Conservation (phyloP, 805 yeast genomes). For the Ogataea ganodermae region DNA sequence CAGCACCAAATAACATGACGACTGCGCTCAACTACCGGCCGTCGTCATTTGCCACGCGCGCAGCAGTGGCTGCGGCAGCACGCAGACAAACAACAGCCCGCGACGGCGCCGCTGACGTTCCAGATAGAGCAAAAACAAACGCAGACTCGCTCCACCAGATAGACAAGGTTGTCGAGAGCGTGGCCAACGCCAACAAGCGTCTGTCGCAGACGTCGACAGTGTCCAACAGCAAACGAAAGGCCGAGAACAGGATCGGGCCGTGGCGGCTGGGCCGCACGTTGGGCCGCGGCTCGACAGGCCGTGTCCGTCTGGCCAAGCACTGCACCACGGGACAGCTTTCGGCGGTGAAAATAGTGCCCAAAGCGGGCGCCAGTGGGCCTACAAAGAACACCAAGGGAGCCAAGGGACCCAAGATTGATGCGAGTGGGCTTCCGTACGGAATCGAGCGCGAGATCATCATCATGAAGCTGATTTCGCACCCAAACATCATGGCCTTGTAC, state of each 20-base stretch:
- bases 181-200: slow-evolving; percentile 39
- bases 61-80: slow-evolving; percentile 26
- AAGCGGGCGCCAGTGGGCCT: slow-evolving; percentile 37
- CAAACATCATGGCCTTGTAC: slow-evolving; percentile 88
- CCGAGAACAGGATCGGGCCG: slow-evolving; percentile 63
- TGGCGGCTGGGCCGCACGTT: slow-evolving; percentile 79
- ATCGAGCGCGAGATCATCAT: slow-evolving; percentile 96
- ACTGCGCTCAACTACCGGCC: slow-evolving; percentile 16
- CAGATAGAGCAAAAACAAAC: background rate
- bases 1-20: slow-evolving; percentile 5
- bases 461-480: slow-evolving; percentile 93
- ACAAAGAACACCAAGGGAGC: slow-evolving; percentile 30
- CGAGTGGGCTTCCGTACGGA: slow-evolving; percentile 81
- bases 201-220: slow-evolving; percentile 44
- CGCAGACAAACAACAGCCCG: background rate
- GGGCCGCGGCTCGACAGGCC: slow-evolving; percentile 82
- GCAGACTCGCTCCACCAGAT: slow-evolving; percentile 11
- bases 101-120: background rate
- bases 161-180: slow-evolving; percentile 44
- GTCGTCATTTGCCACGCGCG: slow-evolving; percentile 29
- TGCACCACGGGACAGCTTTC: slow-evolving; percentile 70
- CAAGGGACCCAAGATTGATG: slow-evolving; percentile 28
- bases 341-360: slow-evolving; percentile 81
- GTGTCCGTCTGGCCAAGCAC: slow-evolving; percentile 76
- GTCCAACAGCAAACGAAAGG: slow-evolving; percentile 36